Base-by-base conservation (phyloP, 2,329 filamentous ascomycete species). In the Macrophomina phaseolina region DNA sequence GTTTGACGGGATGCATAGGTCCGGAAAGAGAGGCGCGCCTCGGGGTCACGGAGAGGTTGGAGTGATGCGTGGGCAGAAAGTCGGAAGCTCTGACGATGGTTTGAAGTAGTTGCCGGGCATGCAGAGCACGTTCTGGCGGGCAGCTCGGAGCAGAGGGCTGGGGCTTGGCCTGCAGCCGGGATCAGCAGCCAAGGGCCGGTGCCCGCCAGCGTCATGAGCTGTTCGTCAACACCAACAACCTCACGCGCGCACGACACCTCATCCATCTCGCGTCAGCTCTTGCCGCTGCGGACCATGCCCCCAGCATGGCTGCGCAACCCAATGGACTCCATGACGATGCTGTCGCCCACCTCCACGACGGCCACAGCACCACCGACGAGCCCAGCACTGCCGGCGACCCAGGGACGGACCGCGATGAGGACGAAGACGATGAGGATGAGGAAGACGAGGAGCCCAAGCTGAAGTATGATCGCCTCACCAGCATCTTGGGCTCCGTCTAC, bases 381-480 rank as follows among this genome's bases (percentile, higher is more conserved):
- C 70, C 40, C 67, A 60, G 56, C 70, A 70, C 69, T 68, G 73
- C 64, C 69, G 68, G 68, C 69, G 68, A 40, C 69, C 52, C 14
- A 28, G 62, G 65, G 36, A 48, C 56, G 61, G 66, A 67, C 61
- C 58, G 16, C 58, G 58, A 62, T n/a, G 58, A 60, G 7, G 56
- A 53, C 38, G 38, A 61, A n/a, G 90, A 93, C 0, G 90, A 91
- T 0, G 89, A 91, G 0, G 92, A 96, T 0, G 92, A 94, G 0
- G 93, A 95, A 3, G 94, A 97, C 5, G 94, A 98, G 18, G 94
- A 98, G 79, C 96, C 95, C 34, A 91, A 90, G 75, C 87, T 99
- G 73, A 99, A 99, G 80, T 97, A 97, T 78, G 91, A 90, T 61
- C 90, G 93, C 58, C 81, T 98, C 71, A 98, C 95, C 7, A 90